Evolutionary conservation across 352 stramenopile genomes (phyloP), one percentile per base, ranked within the genome.

Genomic region (Globisporangium emineosum): DNA sequence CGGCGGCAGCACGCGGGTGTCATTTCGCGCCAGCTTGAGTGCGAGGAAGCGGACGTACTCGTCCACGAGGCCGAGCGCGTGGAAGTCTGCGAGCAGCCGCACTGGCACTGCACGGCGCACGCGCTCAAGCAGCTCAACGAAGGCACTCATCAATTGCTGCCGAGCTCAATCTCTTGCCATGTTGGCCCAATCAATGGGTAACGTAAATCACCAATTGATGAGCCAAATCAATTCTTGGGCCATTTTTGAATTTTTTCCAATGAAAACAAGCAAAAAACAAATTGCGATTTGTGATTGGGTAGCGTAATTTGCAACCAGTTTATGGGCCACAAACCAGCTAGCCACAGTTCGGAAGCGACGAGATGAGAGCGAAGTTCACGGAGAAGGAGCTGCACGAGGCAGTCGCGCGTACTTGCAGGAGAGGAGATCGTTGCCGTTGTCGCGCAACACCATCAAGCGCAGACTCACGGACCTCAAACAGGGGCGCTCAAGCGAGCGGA

Each of bases 21-120:
- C 25, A 6, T 32, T n/a, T 8, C 9, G 15, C 21, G 30, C 15
- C n/a, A 57, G 13, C 15, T 57, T 57, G 21, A 57, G 50, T 17
- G 17, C 25, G n/a, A 57, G 27, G 50, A 40, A 57, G 23, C 30
- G 15, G 50, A 57, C 50, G 27, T 57, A 57, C 50, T 57, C 50
- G 50, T 57, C 50, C 10, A 57, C 50, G 50, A 25, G 21, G 23
- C 50, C 50, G 25, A 57, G 25, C 15, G 27, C 25, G 25, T 57
- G 50, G 50, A 35, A 35, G 3, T 32, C 12, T 7, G 30, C 25
- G 25, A 57, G 25, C 21, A 57, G 12, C 50, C 21, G 50, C 15
- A 57, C 25, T 15, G 27, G 50, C 29, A 57, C 50, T 10, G 29
- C 12, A 13, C 15, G 15, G 29, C 2, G 27, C 29, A 42, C 15